A percentile compares a stretch with the other conserved stretches of the same genome.
These are phyloP conservation scores for Candida hungchunana DNA, from an alignment of 805 yeast genomes.

Conservation along the genomic window DNA sequence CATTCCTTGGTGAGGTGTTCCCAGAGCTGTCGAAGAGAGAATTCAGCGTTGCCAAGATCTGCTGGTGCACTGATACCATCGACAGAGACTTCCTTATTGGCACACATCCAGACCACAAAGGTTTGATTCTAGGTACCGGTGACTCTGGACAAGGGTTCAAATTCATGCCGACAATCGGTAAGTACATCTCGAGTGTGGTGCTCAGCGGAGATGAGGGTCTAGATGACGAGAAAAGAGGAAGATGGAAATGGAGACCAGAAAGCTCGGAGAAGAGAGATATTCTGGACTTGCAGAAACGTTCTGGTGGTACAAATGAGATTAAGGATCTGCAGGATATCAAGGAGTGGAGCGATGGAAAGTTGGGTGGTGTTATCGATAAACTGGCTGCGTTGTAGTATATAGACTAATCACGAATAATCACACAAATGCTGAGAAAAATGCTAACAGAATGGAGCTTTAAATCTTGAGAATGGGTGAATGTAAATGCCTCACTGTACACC, in stretches of 20 bases:
- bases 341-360: conserved; percentile 24
- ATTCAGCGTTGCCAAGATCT: conserved; percentile 29
- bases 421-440: too few relatives aligned
- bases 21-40: conserved; percentile 30
- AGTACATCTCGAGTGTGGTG: conserved; percentile 29
- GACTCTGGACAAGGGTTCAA: conserved; percentile 37
- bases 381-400: conserved; percentile 1
- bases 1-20: conserved; percentile 29
- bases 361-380: conserved; percentile 1
- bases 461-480: too few relatives aligned
- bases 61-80: conserved; percentile 37
- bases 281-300: conserved; percentile 25
- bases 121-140: conserved; percentile 31
- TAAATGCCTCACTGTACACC: too few relatives aligned
- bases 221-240: conserved; percentile 22
- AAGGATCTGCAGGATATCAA: conserved; percentile 27
- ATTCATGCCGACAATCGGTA: conserved; percentile 33
- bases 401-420: conserved; percentile 1
- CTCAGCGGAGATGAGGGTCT: conserved; percentile 28
- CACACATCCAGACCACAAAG: conserved; percentile 28
- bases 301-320: conserved; percentile 29
- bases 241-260: conserved; percentile 37
- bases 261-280: conserved; percentile 25
- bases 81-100: conserved; percentile 31
- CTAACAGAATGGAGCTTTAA: too few relatives aligned